Conservation (phyloP, 768 basidiomycete species). For the Amanita muscaria region DNA sequence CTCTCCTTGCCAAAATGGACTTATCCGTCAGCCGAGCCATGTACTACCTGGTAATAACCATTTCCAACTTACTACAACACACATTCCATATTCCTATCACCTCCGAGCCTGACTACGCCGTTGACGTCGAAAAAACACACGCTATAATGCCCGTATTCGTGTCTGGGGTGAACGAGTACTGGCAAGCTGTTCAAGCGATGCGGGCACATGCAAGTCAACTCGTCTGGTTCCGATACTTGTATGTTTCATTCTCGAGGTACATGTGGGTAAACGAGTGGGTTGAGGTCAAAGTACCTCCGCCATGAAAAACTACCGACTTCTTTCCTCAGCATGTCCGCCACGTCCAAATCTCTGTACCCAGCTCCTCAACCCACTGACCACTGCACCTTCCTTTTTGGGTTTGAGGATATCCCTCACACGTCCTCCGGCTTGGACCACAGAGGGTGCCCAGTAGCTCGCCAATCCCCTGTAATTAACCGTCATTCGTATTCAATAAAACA, state of each 20-base stretch:
- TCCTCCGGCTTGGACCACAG: constrained; percentile 27
- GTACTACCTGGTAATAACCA: constrained; percentile 16
- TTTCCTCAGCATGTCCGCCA: not conserved
- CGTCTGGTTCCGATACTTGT: constrained; percentile 86
- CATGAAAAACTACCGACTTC: not conserved
- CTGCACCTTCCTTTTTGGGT: constrained; percentile 30
- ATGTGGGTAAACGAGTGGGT: constrained; percentile 92
- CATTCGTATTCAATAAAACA: not conserved
- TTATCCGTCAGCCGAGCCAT: constrained; percentile 21
- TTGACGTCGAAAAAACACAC: not conserved
- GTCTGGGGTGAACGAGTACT: constrained; percentile 48
- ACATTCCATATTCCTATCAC: constrained; percentile 7
- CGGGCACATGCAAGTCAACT: constrained; percentile 64
- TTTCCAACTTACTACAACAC: constrained; percentile 11
- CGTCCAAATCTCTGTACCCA: constrained; percentile 24
- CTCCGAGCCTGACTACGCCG: constrained; percentile 4
- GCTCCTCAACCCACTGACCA: constrained; percentile 33
- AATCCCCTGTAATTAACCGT: constrained; percentile 28
- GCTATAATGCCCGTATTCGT: constrained; percentile 37
- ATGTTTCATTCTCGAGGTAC: constrained; percentile 71
- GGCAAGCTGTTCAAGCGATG: constrained; percentile 59
- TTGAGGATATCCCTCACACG: constrained; percentile 16
- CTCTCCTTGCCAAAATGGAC: constrained; percentile 40
- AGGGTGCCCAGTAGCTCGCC: constrained; percentile 35
- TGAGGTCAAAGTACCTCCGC: constrained; percentile 28